These are phyloP conservation scores for Pholiota conissans DNA, from an alignment of 768 basidiomycete species.

Conservation along the genomic window DNA sequence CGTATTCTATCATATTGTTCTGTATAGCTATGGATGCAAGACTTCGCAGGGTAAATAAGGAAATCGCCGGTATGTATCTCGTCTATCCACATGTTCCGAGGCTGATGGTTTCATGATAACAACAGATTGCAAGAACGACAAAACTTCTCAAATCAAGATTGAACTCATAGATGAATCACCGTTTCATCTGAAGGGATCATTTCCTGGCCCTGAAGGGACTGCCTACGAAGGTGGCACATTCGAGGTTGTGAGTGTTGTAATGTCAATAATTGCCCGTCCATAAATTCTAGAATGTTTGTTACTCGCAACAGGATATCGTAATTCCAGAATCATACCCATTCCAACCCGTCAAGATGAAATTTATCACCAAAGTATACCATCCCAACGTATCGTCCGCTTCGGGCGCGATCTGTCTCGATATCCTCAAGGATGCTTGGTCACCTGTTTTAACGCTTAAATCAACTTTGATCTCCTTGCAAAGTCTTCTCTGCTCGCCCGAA, in stretches of 20 bases:
- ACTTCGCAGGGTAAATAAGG: conserved; percentile 89
- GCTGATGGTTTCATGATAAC: conserved; percentile 8
- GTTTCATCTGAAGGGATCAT: conserved; percentile 89
- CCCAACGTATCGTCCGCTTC: conserved; percentile 94
- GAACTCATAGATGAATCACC: conserved; percentile 88
- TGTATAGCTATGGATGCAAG: conserved; percentile 73
- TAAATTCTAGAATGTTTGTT: conserved; percentile 2
- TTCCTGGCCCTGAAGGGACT: conserved; percentile 89
- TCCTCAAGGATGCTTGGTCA: conserved; percentile 88
- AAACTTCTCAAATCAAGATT: conserved; percentile 81
- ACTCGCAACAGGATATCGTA: conserved; percentile 70
- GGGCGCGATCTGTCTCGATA: conserved; percentile 93
- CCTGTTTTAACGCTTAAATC: conserved; percentile 96
- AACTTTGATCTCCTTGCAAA: conserved; percentile 93
- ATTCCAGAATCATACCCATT: conserved; percentile 92
- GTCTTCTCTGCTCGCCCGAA: conserved; percentile 89
- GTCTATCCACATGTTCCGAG: background rate
- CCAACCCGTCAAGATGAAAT: conserved; percentile 98
- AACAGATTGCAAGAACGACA: conserved; percentile 93
- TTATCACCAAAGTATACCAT: conserved; percentile 95
- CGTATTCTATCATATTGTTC: conserved; percentile 11
- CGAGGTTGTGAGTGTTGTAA: conserved; percentile 68
- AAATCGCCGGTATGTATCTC: conserved; percentile 69
- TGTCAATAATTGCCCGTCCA: background rate
- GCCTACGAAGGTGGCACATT: conserved; percentile 92